Conservation (phyloP, 2,329 filamentous ascomycete species). For the Xylariaceae sp. region DNA sequence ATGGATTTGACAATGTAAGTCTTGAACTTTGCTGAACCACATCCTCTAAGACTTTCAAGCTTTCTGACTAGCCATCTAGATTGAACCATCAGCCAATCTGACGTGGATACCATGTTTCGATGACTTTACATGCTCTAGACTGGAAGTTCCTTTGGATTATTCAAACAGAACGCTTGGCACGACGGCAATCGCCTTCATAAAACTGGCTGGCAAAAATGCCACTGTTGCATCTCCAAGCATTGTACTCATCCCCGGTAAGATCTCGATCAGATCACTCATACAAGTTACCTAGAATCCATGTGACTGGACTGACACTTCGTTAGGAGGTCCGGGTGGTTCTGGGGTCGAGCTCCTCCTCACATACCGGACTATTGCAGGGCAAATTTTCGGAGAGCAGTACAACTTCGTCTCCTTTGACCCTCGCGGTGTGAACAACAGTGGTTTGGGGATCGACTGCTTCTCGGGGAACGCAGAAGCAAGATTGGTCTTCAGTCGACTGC, state of each 20-base stretch:
- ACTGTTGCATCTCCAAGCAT: conserved; percentile 39
- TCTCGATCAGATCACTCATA: not conserved
- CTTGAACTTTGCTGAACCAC: not conserved
- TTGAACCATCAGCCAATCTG: conserved; percentile 41
- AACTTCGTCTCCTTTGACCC: conserved; percentile 52
- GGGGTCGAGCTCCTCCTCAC: conserved; percentile 43
- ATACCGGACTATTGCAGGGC: conserved; percentile 28
- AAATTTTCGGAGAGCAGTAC: conserved; percentile 48
- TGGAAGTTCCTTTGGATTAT: conserved; percentile 43
- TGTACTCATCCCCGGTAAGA: conserved; percentile 39
- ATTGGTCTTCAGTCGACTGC: conserved; percentile 35
- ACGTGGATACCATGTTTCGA: conserved; percentile 44
- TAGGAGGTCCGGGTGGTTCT: conserved; percentile 48
- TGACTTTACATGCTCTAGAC: conserved; percentile 39
- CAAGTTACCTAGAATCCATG: not conserved
- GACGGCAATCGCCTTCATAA: conserved; percentile 42
- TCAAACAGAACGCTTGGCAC: conserved; percentile 37
- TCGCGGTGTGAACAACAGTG: conserved; percentile 48
- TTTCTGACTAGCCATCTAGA: conserved; percentile 32
- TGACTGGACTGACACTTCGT: conserved; percentile 21
- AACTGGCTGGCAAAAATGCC: conserved; percentile 41
- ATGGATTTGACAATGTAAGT: conserved; percentile 32
- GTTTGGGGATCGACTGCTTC: conserved; percentile 41
- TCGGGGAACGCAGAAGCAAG: conserved; percentile 39
- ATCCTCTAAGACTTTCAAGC: conserved; percentile 13